Conservation (phyloP, 192 early-diverging fungal genomes). For the Backusella macrospora region DNA sequence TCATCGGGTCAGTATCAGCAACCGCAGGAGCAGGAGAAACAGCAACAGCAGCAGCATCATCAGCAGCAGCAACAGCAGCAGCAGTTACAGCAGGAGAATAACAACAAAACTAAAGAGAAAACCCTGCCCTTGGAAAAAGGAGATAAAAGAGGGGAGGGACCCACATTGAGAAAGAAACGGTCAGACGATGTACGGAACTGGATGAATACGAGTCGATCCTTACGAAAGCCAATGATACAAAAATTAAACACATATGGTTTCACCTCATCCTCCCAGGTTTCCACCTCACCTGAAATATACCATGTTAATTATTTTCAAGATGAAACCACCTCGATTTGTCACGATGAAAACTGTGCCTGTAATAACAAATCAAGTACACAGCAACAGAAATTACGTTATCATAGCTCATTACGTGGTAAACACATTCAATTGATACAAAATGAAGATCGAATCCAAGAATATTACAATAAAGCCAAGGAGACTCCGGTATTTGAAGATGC, state of each 20-base stretch:
- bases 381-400: neutral
- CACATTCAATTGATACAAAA: neutral
- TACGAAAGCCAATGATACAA: neutral
- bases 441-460: neutral
- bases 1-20: neutral
- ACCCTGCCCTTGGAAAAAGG: neutral
- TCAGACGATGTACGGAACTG: constrained; percentile 32
- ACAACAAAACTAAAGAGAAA: neutral
- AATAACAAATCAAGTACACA: neutral
- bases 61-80: neutral
- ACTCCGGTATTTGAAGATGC: neutral
- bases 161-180: constrained; percentile 22
- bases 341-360: neutral
- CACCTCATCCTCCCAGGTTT: neutral
- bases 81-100: neutral
- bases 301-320: constrained; percentile 27
- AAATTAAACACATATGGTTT: no score
- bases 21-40: no score
- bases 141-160: neutral
- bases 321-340: neutral
- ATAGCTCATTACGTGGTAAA: neutral
- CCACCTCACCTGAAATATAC: constrained; percentile 12
- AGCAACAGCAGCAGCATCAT: neutral
- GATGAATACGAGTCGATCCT: constrained; percentile 22
- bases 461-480: neutral